Evolutionary conservation across 176 grass and related monocot genomes (phyloP).

Genomic region (Paspalum vaginatum): DNA sequence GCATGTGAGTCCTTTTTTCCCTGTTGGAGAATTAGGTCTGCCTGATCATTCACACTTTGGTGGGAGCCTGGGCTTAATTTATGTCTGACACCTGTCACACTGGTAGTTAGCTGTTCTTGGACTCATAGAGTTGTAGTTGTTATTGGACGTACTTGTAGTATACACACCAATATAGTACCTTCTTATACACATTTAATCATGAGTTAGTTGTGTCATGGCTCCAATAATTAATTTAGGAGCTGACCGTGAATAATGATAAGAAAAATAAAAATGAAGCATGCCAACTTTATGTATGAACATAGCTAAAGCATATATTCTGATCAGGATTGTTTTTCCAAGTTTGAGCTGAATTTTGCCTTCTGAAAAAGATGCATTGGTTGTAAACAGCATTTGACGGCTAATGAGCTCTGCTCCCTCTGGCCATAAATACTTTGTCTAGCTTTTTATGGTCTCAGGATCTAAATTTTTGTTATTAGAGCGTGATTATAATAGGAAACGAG

Average conservation of each 20-base stretch:
- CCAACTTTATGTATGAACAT: background rate
- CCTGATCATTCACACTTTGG: conserved; percentile 9
- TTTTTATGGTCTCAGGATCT: too few relatives aligned
- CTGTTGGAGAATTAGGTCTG: conserved; percentile 25
- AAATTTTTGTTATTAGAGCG: too few relatives aligned
- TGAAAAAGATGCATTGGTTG: too few relatives aligned
- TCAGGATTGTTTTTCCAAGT: too few relatives aligned
- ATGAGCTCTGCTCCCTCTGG: too few relatives aligned
- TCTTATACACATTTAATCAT: background rate
- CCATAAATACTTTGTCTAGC: too few relatives aligned
- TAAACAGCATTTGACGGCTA: too few relatives aligned
- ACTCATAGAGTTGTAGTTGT: background rate
- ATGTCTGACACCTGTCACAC: background rate
- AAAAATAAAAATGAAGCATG: background rate
- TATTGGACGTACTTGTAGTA: background rate
- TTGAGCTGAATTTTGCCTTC: too few relatives aligned
- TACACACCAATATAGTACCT: background rate
- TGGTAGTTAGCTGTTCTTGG: background rate
- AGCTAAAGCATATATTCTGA: background rate
- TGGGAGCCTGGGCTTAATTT: background rate
- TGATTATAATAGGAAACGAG: too few relatives aligned
- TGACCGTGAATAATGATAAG: background rate
- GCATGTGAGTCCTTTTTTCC: background rate
- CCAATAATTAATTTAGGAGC: background rate
- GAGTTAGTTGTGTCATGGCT: background rate